Evolutionary conservation across 2,329 filamentous ascomycete genomes (phyloP).

Genomic region (Sporothrix protearum): DNA sequence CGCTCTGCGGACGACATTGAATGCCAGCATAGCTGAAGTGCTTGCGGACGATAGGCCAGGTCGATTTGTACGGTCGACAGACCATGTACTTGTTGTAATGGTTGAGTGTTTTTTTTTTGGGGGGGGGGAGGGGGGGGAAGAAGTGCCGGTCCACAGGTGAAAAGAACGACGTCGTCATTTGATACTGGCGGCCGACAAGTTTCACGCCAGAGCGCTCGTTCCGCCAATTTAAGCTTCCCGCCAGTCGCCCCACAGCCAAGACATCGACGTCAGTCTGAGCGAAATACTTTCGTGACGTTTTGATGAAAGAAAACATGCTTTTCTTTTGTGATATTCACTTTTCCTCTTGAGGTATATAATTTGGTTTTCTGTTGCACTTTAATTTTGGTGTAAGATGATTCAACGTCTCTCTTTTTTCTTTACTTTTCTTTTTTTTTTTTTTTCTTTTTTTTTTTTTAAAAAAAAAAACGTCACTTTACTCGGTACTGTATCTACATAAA

Average conservation of each 20-base stretch:
- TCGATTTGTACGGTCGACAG: background rate
- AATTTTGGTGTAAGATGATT: too few relatives aligned
- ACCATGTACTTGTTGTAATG: background rate
- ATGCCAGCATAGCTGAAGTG: background rate
- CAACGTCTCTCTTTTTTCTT: too few relatives aligned
- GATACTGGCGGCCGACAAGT: background rate
- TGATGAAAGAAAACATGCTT: background rate
- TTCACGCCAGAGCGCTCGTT: background rate
- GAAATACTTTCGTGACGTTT: background rate
- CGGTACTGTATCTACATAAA: too few relatives aligned
- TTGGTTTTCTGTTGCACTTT: too few relatives aligned
- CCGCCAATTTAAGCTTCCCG: slow-evolving; percentile 2
- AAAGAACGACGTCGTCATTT: background rate
- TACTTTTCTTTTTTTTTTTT: too few relatives aligned
- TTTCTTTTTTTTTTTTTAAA: too few relatives aligned
- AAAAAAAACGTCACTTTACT: too few relatives aligned
- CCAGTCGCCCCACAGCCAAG: background rate
- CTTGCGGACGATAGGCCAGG: too few relatives aligned
- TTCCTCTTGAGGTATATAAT: too few relatives aligned
- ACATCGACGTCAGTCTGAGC: background rate
- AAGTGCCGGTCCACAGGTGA: background rate
- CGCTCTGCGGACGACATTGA: background rate
- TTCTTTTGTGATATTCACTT: too few relatives aligned
- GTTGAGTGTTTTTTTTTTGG: background rate
- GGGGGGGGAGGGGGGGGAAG: too few relatives aligned